Conservation (phyloP, 257 asterid species). For the Solanum appendiculatum region DNA sequence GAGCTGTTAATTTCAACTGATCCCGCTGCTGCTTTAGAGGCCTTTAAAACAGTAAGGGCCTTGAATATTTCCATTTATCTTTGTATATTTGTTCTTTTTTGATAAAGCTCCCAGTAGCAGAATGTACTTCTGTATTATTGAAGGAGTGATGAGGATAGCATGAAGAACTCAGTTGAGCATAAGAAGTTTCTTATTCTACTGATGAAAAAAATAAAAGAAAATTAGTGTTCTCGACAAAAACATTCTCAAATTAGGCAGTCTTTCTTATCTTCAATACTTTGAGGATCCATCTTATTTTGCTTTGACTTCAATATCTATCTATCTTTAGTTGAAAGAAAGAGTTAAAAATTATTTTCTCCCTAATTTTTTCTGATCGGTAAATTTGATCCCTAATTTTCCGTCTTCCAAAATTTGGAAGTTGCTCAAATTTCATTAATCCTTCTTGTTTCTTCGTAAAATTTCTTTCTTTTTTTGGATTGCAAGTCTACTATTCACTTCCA, state of each 20-base stretch:
- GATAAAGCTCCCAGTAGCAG: background rate
- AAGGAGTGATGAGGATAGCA: background rate
- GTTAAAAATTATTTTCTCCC: background rate
- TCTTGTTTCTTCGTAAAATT: background rate
- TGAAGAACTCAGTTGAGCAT: background rate
- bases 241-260: background rate
- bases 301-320: background rate
- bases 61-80: background rate
- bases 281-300: background rate
- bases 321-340: background rate
- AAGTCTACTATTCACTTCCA: background rate
- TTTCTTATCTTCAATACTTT: background rate
- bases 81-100: background rate
- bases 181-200: background rate
- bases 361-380: background rate
- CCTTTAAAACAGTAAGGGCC: constrained; percentile 78
- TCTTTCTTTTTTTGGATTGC: background rate
- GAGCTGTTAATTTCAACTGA: constrained; percentile 80
- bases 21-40: constrained; percentile 76
- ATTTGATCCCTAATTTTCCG: background rate
- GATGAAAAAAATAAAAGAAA: background rate
- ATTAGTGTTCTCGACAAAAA: background rate
- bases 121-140: background rate
- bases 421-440: background rate
- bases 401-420: background rate